phyloP scores from a whole-genome alignment of 129 eudicot species.

The Tagetes patula region DNA sequence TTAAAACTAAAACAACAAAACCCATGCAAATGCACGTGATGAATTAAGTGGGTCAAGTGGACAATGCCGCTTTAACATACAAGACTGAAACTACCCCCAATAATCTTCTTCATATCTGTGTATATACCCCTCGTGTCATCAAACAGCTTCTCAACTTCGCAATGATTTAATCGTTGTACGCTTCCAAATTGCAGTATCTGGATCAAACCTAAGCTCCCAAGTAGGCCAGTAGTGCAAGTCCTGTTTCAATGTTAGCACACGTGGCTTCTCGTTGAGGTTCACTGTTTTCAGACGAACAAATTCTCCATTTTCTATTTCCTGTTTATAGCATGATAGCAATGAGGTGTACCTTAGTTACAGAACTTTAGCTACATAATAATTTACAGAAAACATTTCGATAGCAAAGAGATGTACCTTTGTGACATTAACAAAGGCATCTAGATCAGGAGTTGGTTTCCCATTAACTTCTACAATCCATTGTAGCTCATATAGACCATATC shows the following conservation, averaged over 20 bases:
- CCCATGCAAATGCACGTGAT: too few species aligned
- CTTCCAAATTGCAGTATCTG: constrained; percentile 60
- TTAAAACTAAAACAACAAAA: too few species aligned
- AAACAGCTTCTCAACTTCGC: not conserved
- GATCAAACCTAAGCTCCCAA: constrained; percentile 74
- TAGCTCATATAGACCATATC: constrained; percentile 75
- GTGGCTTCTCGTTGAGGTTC: constrained; percentile 72
- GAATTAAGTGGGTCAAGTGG: too few species aligned
- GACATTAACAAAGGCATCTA: constrained; percentile 66
- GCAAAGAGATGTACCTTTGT: constrained; percentile 53
- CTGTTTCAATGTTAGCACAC: constrained; percentile 72
- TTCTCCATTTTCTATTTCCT: constrained; percentile 63
- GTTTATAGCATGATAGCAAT: not conserved
- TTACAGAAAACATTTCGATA: not conserved
- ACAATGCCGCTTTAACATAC: too few species aligned
- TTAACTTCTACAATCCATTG: constrained; percentile 19
- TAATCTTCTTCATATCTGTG: not conserved
- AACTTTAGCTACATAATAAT: too few species aligned
- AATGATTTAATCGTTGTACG: constrained; percentile 56
- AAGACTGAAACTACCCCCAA: not conserved
- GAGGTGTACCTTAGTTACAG: not conserved
- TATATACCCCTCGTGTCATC: not conserved
- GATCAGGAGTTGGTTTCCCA: constrained; percentile 63
- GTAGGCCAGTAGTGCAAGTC: constrained; percentile 86
- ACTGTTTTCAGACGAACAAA: constrained; percentile 73